Evolutionary conservation across 1,139 yeast species (phyloP).

Genomic region (Zygoascus hellenicus): DNA sequence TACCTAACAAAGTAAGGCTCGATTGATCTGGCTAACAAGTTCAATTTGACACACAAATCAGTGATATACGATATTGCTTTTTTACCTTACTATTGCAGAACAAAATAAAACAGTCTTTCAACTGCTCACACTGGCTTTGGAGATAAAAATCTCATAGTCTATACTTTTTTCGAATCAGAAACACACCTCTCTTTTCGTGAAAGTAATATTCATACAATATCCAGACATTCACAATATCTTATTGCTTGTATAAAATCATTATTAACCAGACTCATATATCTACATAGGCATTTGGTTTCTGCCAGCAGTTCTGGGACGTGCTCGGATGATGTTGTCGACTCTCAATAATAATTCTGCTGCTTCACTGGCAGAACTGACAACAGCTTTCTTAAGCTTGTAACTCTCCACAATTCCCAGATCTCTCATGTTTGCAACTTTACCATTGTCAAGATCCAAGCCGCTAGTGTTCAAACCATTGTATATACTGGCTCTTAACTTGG

Average conservation of each 20-base stretch:
- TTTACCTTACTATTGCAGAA: too few relatives aligned
- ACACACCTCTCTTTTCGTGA: too few relatives aligned
- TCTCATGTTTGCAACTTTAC: constrained; percentile 88
- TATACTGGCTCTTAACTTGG: constrained; percentile 86
- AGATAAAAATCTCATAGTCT: too few relatives aligned
- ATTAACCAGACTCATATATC: neutral
- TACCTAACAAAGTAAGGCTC: too few relatives aligned
- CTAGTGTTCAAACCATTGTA: constrained; percentile 89
- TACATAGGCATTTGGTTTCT: constrained; percentile 41
- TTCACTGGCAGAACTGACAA: constrained; percentile 93
- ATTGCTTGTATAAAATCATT: too few relatives aligned
- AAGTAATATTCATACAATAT: too few relatives aligned
- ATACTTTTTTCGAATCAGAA: too few relatives aligned
- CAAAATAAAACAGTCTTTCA: too few relatives aligned
- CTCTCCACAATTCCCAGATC: constrained; percentile 90
- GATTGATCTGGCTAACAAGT: too few relatives aligned
- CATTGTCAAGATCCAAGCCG: constrained; percentile 81
- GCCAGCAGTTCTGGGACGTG: constrained; percentile 95
- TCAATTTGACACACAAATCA: too few relatives aligned
- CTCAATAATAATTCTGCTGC: constrained; percentile 94
- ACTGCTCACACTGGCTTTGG: too few relatives aligned
- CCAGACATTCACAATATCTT: neutral
- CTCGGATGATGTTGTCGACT: constrained; percentile 93
- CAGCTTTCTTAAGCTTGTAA: constrained; percentile 85
- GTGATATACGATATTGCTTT: too few relatives aligned